Conservation (phyloP, 225 moss, liverwort and hornwort species). For the Sphagnum contortum region DNA sequence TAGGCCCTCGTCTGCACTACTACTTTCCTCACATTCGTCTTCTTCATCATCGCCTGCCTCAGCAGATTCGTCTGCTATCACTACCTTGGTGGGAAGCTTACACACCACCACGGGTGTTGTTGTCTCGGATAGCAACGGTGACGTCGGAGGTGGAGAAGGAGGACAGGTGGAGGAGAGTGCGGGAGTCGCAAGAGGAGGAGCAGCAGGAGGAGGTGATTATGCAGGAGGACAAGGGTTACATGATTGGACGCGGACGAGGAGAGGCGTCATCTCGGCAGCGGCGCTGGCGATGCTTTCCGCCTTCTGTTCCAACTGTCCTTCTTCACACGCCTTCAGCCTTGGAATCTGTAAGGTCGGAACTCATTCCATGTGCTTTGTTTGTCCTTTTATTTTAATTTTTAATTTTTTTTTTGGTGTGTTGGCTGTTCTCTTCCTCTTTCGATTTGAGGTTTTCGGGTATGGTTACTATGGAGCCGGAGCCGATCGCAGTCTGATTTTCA, state of each 20-base stretch:
- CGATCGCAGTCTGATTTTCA: background rate
- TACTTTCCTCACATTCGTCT: too few species aligned
- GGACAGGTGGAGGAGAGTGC: too few species aligned
- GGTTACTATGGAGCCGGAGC: background rate
- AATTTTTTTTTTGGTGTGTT: background rate
- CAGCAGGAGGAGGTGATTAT: too few species aligned
- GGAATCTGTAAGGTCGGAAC: conserved; percentile 69
- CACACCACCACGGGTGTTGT: background rate
- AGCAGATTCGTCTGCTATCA: too few species aligned
- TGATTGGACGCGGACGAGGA: background rate
- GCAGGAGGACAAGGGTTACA: background rate
- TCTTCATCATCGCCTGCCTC: too few species aligned
- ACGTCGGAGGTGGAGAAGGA: too few species aligned
- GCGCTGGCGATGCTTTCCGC: conserved; percentile 13
- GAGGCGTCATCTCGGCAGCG: background rate
- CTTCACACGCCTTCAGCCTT: conserved; percentile 46
- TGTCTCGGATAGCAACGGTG: background rate
- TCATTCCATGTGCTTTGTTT: background rate
- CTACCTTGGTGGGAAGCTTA: too few species aligned
- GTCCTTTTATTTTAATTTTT: too few species aligned
- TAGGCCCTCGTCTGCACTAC: too few species aligned
- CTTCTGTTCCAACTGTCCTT: conserved; percentile 13
- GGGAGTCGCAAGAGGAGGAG: too few species aligned
- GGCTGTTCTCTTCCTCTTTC: background rate
- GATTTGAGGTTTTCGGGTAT: too few species aligned